These are phyloP conservation scores for Wickerhamomyces bisporus DNA, from an alignment of 805 yeast genomes.

Conservation along the genomic window DNA sequence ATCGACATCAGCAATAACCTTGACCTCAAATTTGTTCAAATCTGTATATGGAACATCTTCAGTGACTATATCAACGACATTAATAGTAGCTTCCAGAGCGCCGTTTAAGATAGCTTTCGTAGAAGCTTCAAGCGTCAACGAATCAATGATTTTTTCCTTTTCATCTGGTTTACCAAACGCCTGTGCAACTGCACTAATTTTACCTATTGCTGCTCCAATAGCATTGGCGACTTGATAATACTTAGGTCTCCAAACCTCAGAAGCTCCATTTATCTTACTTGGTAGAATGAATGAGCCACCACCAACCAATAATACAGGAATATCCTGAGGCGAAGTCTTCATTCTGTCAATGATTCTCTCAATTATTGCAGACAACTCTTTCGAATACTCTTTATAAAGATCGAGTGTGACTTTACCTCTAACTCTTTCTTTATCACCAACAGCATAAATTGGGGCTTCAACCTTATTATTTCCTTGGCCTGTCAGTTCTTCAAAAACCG, in stretches of 20 bases:
- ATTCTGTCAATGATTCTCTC: slow-evolving; percentile 39
- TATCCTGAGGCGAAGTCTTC: slow-evolving; percentile 37
- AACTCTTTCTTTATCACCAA: slow-evolving; percentile 27
- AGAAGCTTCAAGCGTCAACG: slow-evolving; percentile 19
- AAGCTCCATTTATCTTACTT: slow-evolving; percentile 33
- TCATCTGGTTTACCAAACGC: slow-evolving; percentile 17
- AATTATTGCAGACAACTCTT: slow-evolving; percentile 6
- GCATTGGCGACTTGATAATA: slow-evolving; percentile 45
- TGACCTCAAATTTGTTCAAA: slow-evolving; percentile 31
- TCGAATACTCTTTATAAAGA: slow-evolving; percentile 10
- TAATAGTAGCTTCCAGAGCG: slow-evolving; percentile 20
- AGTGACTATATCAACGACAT: slow-evolving; percentile 23
- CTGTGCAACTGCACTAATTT: slow-evolving; percentile 28
- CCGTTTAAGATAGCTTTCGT: slow-evolving; percentile 23
- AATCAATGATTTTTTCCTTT: slow-evolving; percentile 17
- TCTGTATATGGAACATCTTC: slow-evolving; percentile 31
- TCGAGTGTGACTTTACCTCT: slow-evolving; percentile 17
- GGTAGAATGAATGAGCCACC: slow-evolving; percentile 47
- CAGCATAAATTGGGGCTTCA: slow-evolving; percentile 12
- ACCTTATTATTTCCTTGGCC: slow-evolving; percentile 4
- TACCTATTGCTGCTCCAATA: slow-evolving; percentile 48
- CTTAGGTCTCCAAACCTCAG: slow-evolving; percentile 38
- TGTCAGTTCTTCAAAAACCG: slow-evolving; percentile 20
- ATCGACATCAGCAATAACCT: slow-evolving; percentile 41
- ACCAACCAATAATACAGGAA: slow-evolving; percentile 43